phyloP scores from a whole-genome alignment of 257 asterid species.

The Oldenlandia corymbosa region DNA sequence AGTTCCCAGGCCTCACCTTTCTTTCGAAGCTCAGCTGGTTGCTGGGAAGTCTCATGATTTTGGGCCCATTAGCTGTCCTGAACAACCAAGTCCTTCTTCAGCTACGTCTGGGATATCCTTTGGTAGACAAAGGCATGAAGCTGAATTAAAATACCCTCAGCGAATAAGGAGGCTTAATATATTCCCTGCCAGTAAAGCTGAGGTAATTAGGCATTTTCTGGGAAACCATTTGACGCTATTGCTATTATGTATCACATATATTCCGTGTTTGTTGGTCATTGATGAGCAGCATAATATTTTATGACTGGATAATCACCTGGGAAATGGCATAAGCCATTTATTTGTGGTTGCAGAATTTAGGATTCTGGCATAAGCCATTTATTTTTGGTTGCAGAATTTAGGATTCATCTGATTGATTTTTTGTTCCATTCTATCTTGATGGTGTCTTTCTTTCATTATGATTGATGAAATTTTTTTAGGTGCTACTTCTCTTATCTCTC shows the following conservation, averaged over 20 bases:
- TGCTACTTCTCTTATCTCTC: slow-evolving; percentile 14
- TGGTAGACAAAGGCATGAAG: slow-evolving; percentile 89
- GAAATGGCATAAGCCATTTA: neutral
- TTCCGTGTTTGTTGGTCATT: neutral
- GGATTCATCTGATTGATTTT: neutral
- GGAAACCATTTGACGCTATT: neutral
- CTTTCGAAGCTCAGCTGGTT: slow-evolving; percentile 93
- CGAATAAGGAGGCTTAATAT: slow-evolving; percentile 85
- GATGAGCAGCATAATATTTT: neutral
- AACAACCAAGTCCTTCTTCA: slow-evolving; percentile 65
- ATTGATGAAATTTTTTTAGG: slow-evolving; percentile 7
- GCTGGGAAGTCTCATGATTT: slow-evolving; percentile 91
- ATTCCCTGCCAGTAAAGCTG: slow-evolving; percentile 83
- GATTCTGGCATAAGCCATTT: neutral
- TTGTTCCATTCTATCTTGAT: neutral
- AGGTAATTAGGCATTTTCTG: slow-evolving; percentile 42
- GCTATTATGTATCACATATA: neutral
- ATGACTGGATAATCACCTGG: neutral
- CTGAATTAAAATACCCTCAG: slow-evolving; percentile 81
- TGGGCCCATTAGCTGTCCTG: slow-evolving; percentile 80
- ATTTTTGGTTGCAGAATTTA: neutral
- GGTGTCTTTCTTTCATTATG: neutral
- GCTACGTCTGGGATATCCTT: slow-evolving; percentile 44
- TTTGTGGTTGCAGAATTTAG: neutral
- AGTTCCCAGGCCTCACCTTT: slow-evolving; percentile 95